Percentiles rank a stretch among this genome's conserved stretches.
Evolutionary conservation across 2,329 filamentous ascomycete genomes (phyloP).

Genomic region (Davidsoniella virescens): DNA sequence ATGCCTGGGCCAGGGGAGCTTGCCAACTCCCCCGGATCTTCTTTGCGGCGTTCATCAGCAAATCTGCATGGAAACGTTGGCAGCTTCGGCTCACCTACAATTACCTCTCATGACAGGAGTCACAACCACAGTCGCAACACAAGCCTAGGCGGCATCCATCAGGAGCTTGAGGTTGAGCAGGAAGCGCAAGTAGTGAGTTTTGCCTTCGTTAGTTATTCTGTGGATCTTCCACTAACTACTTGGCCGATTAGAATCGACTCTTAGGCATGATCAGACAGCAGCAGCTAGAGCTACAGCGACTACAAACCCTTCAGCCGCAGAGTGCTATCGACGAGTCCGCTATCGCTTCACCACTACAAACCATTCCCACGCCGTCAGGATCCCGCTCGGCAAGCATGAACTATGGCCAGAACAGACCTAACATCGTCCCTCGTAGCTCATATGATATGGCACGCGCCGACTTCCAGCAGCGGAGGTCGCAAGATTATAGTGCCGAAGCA

Average conservation of each 20-base stretch:
- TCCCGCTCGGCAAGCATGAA: conserved; percentile 18
- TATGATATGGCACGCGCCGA: conserved; percentile 42
- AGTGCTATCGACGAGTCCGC: conserved; percentile 35
- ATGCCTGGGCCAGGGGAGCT: conserved; percentile 55
- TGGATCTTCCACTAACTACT: background rate
- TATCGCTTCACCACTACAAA: conserved; percentile 21
- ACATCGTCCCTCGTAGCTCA: conserved; percentile 34
- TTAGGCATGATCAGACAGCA: conserved; percentile 62
- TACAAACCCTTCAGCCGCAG: conserved; percentile 31
- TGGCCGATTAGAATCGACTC: conserved; percentile 45
- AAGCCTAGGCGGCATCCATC: conserved; percentile 61
- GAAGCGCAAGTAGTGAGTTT: conserved; percentile 56
- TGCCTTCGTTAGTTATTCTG: background rate
- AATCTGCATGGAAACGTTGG: background rate
- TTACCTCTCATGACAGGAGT: conserved; percentile 27
- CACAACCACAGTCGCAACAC: conserved; percentile 49
- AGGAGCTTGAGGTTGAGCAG: conserved; percentile 64
- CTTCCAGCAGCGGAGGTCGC: conserved; percentile 36
- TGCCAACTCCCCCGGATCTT: conserved; percentile 24
- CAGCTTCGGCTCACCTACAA: conserved; percentile 28
- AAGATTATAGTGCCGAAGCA: conserved; percentile 24
- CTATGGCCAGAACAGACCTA: conserved; percentile 27
- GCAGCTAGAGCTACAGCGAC: conserved; percentile 50
- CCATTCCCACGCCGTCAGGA: conserved; percentile 17
- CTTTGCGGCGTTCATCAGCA: conserved; percentile 13